A percentile compares a stretch with the other conserved stretches of the same genome.
phyloP scores from a whole-genome alignment of 176 grass and related monocot genomes.

The Calamus simplicifolius region DNA sequence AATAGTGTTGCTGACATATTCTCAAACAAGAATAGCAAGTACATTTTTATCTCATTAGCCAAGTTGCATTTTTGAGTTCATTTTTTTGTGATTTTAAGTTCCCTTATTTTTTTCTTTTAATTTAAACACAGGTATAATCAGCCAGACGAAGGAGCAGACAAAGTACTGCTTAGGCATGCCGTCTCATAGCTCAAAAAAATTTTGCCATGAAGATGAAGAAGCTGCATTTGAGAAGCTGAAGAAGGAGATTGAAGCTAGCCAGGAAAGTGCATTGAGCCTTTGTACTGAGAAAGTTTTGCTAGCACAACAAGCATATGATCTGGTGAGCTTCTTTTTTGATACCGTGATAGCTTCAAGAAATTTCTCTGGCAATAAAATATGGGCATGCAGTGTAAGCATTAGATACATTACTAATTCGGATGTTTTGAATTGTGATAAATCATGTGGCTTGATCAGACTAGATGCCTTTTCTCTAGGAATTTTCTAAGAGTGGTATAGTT shows the following conservation, averaged over 20 bases:
- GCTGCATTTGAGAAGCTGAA: constrained; percentile 63
- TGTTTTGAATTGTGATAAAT: too few species aligned
- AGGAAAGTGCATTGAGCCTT: constrained; percentile 81
- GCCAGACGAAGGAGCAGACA: constrained; percentile 79
- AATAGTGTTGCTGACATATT: too few species aligned
- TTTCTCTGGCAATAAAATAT: too few species aligned
- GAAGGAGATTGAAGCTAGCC: constrained; percentile 77
- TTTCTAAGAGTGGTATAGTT: too few species aligned
- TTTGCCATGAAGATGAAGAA: constrained; percentile 63
- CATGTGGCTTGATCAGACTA: too few species aligned
- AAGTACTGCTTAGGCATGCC: constrained; percentile 50
- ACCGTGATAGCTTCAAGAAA: too few species aligned
- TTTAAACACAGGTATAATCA: constrained; percentile 51
- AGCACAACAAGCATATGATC: constrained; percentile 85
- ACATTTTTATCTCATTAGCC: background rate
- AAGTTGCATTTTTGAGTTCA: background rate
- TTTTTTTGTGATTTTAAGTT: background rate
- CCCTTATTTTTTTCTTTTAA: background rate
- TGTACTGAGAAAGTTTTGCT: constrained; percentile 96
- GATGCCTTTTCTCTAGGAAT: too few species aligned
- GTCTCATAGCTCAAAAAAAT: constrained; percentile 42
- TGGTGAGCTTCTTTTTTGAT: constrained; percentile 33
- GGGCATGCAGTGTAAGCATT: too few species aligned
- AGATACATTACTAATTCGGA: too few species aligned
- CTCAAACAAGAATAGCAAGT: too few species aligned